phyloP scores from a whole-genome alignment of 2,329 filamentous ascomycete genomes.

The Aspergillus cejpii region DNA sequence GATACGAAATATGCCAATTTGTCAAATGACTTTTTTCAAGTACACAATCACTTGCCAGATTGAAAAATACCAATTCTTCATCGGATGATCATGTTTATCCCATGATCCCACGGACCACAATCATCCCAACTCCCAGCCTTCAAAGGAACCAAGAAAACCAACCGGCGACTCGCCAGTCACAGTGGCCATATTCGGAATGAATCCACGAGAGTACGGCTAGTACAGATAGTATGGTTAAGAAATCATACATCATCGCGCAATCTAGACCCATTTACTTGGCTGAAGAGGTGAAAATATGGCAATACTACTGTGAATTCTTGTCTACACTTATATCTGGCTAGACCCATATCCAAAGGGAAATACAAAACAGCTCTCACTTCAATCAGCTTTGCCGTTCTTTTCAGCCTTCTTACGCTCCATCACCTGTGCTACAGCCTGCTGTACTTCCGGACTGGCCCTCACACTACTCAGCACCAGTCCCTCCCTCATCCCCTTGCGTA shows the following conservation, averaged over 20 bases:
- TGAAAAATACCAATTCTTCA: neutral
- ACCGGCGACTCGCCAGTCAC: slow-evolving; percentile 17
- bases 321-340: neutral
- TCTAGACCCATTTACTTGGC: neutral
- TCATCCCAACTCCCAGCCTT: neutral
- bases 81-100: neutral
- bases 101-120: neutral
- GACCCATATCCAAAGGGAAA: too few species aligned
- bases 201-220: neutral
- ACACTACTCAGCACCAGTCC: slow-evolving; percentile 86
- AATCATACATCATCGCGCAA: neutral
- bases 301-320: too few species aligned
- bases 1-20: too few species aligned
- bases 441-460: slow-evolving; percentile 70
- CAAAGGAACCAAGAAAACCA: slow-evolving; percentile 11
- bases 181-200: slow-evolving; percentile 15
- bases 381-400: slow-evolving; percentile 16
- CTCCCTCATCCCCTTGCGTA: slow-evolving; percentile 69
- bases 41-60: too few species aligned
- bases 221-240: too few species aligned
- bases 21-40: too few species aligned
- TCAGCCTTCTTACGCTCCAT: slow-evolving; percentile 53
- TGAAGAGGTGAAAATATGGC: too few species aligned
- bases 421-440: slow-evolving; percentile 65
- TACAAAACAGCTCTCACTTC: slow-evolving; percentile 1